A percentile compares a stretch with the other conserved stretches of the same genome.
Evolutionary conservation across 495 filamentous ascomycete species (phyloP).

Genomic region (Talaromyces ruber): DNA sequence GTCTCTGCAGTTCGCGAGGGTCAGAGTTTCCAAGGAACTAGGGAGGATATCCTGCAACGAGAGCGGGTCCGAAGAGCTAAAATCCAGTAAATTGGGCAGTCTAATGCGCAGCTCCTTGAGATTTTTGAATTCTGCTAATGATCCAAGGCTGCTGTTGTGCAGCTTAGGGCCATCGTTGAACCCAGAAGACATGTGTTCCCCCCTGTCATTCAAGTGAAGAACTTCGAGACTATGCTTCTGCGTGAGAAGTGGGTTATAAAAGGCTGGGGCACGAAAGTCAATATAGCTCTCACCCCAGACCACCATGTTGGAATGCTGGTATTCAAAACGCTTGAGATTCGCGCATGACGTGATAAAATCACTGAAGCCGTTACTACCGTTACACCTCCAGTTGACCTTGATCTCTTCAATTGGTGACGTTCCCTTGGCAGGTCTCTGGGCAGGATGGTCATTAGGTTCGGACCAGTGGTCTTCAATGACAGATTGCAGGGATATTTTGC

Average conservation of each 20-base stretch:
- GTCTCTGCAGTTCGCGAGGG: background rate
- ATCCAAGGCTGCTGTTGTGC: conserved; percentile 6
- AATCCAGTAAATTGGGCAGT: conserved; percentile 7
- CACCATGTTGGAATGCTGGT: conserved; percentile 8
- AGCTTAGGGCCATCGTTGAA: background rate
- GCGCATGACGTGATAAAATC: conserved; percentile 8
- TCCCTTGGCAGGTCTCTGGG: background rate
- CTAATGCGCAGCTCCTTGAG: conserved; percentile 10
- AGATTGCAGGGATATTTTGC: background rate
- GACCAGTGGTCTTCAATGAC: conserved; percentile 1
- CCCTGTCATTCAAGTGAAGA: conserved; percentile 9
- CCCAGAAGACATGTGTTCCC: background rate
- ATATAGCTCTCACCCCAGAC: conserved; percentile 2
- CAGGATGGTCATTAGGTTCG: background rate
- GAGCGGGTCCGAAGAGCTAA: background rate
- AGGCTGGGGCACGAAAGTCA: conserved; percentile 4
- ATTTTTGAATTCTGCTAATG: conserved; percentile 7
- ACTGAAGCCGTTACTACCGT: conserved; percentile 9
- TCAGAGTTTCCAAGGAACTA: background rate
- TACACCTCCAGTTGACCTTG: background rate
- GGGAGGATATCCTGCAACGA: background rate
- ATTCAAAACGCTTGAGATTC: conserved; percentile 11
- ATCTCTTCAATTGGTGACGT: background rate
- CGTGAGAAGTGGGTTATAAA: conserved; percentile 7
- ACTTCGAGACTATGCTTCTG: conserved; percentile 12